phyloP scores from a whole-genome alignment of 495 filamentous ascomycete genomes.

The Clohesyomyces aquaticus region DNA sequence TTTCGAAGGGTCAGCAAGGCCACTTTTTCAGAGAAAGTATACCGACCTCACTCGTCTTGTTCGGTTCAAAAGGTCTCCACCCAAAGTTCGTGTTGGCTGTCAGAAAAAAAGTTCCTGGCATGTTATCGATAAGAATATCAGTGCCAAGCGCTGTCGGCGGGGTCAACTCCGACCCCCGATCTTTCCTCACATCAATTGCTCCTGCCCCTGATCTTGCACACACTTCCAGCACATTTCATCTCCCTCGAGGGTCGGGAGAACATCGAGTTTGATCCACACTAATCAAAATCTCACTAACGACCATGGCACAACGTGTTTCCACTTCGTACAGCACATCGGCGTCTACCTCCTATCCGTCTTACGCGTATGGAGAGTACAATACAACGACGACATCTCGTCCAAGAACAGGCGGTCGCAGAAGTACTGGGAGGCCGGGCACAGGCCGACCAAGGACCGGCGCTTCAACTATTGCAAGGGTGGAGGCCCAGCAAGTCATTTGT shows the following conservation, averaged over 20 bases:
- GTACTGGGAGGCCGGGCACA: conserved; percentile 55
- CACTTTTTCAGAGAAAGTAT: no score
- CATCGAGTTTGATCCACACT: conserved; percentile 13
- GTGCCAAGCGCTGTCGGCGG: conserved; percentile 15
- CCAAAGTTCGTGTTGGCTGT: no score
- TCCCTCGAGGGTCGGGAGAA: not conserved
- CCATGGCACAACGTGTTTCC: conserved; percentile 40
- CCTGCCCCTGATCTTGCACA: no score
- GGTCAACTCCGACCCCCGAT: not conserved
- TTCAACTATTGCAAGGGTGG: conserved; percentile 60
- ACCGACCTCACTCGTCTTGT: no score
- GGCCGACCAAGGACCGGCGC: conserved; percentile 68
- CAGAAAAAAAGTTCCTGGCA: not conserved
- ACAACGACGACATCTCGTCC: conserved; percentile 47
- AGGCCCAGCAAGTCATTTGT: conserved; percentile 77
- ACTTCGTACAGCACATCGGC: conserved; percentile 47
- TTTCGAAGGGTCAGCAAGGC: no score
- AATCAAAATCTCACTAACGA: conserved; percentile 14
- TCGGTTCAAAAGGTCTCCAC: no score
- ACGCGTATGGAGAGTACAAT: conserved; percentile 40
- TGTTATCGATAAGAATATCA: conserved; percentile 30
- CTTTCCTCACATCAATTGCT: no score
- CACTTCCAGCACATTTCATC: conserved; percentile 12
- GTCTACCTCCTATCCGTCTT: conserved; percentile 46
- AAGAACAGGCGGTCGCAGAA: conserved; percentile 48